Percentiles rank a stretch among this genome's conserved stretches.
Evolutionary conservation across 2,329 filamentous ascomycete species (phyloP).

Genomic region (Pezicula carpinea): DNA sequence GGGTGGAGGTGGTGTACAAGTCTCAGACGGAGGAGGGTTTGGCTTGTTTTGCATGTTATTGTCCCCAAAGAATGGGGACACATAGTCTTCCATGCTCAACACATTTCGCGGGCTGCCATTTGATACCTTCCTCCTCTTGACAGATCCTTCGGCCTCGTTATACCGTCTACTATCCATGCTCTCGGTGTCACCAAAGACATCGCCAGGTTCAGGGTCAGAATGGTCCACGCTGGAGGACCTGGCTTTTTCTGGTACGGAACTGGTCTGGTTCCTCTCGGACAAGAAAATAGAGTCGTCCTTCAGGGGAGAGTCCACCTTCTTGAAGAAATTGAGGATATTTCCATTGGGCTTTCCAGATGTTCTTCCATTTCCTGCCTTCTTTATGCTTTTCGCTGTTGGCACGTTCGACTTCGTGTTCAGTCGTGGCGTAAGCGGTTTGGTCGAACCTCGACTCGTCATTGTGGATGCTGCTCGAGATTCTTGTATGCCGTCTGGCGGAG

Average conservation of each 20-base stretch:
- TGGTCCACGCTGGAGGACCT: constrained; percentile 11
- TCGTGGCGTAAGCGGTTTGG: constrained; percentile 26
- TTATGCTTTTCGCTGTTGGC: constrained; percentile 10
- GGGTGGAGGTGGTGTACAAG: constrained; percentile 14
- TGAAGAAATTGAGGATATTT: constrained; percentile 72
- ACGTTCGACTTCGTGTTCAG: constrained; percentile 23
- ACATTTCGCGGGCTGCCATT: constrained; percentile 1
- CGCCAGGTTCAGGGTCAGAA: constrained; percentile 16
- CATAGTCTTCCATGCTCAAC: not conserved
- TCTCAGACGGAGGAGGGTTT: not conserved
- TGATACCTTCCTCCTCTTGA: constrained; percentile 39
- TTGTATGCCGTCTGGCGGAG: constrained; percentile 34
- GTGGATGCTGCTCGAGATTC: constrained; percentile 6
- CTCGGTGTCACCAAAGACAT: constrained; percentile 19
- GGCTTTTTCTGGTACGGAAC: constrained; percentile 6
- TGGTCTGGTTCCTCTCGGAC: constrained; percentile 26
- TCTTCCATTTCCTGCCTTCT: constrained; percentile 19
- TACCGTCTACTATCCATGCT: constrained; percentile 25
- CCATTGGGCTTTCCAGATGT: constrained; percentile 42
- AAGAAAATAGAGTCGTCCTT: constrained; percentile 56
- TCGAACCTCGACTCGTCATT: constrained; percentile 19
- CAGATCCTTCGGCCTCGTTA: constrained; percentile 33
- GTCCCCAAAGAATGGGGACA: not conserved
- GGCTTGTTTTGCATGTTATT: constrained; percentile 1
- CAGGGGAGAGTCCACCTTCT: constrained; percentile 51